A percentile compares a stretch with the other conserved stretches of the same genome.
Evolutionary conservation across 805 yeast genomes (phyloP).

Genomic region (Wickerhamomyces chaumierensis): DNA sequence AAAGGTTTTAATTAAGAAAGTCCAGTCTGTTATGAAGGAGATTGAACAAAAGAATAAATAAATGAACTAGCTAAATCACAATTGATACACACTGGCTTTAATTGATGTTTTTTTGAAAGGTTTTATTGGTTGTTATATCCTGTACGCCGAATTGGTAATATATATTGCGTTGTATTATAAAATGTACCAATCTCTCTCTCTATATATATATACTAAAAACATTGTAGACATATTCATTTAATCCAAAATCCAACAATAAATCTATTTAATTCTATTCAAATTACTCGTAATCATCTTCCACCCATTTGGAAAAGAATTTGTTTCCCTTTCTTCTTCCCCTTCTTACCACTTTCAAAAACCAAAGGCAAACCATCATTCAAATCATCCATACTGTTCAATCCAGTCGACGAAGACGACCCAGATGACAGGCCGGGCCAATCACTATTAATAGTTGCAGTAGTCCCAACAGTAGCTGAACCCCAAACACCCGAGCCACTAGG

Average conservation of each 20-base stretch:
- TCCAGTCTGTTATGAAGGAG: conserved; percentile 27
- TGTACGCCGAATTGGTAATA: too few relatives aligned
- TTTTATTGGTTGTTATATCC: too few relatives aligned
- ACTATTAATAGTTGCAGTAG: conserved; percentile 1
- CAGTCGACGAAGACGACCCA: conserved; percentile 1
- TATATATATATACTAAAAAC: too few relatives aligned
- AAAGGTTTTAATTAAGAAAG: conserved; percentile 44
- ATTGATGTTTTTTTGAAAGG: too few relatives aligned
- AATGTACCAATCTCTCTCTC: too few relatives aligned
- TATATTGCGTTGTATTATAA: too few relatives aligned
- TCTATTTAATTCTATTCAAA: too few relatives aligned
- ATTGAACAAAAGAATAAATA: not conserved
- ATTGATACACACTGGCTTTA: too few relatives aligned
- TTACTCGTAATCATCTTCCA: too few relatives aligned
- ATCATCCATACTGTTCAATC: conserved; percentile 11
- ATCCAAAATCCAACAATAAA: too few relatives aligned
- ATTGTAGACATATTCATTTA: too few relatives aligned
- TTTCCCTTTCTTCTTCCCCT: conserved; percentile 32
- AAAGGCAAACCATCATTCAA: conserved; percentile 14
- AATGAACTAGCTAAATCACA: too few relatives aligned
- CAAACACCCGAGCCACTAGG: conserved; percentile 27
- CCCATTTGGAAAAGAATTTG: conserved; percentile 44
- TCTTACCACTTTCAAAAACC: conserved; percentile 20
- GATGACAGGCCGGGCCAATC: not conserved
- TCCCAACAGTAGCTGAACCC: conserved; percentile 14